A percentile compares a stretch with the other conserved stretches of the same genome.
Evolutionary conservation across 192 early-diverging fungal genomes (phyloP).

Genomic region (Linderina pennispora): DNA sequence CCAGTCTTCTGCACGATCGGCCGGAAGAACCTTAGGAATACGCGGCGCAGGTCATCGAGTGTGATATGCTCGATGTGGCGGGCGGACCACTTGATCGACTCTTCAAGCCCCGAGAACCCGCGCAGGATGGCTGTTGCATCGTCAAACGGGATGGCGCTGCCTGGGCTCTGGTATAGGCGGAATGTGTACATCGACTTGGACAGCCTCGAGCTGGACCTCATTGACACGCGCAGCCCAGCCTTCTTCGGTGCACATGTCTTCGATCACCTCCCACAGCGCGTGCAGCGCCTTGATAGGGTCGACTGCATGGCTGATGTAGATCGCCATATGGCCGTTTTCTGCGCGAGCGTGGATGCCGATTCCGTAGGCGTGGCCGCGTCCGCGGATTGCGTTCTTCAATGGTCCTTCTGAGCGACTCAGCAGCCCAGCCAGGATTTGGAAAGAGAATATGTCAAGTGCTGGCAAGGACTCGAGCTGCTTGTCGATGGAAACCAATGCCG

Average conservation of each 20-base stretch:
- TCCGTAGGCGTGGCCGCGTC: conserved; percentile 73
- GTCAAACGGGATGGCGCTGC: conserved; percentile 17
- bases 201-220: conserved; percentile 36
- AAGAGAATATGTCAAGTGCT: conserved; percentile 20
- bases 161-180: conserved; percentile 10
- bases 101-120: conserved; percentile 28
- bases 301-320: conserved; percentile 41
- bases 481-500: conserved; percentile 2
- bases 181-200: conserved; percentile 23
- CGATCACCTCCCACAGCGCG: conserved; percentile 36
- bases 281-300: conserved; percentile 31
- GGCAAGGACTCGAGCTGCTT: conserved; percentile 26
- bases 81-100: conserved; percentile 27
- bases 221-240: conserved; percentile 25
- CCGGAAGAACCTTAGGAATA: conserved; percentile 17
- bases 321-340: conserved; percentile 23
- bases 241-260: conserved; percentile 10
- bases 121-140: conserved; percentile 21
- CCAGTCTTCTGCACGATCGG: conserved; percentile 24
- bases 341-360: conserved; percentile 23
- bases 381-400: conserved; percentile 76
- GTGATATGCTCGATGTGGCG: conserved; percentile 27
- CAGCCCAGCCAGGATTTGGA: conserved; percentile 53
- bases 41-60: conserved; percentile 22
- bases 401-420: conserved; percentile 72